Percentiles rank a stretch among this genome's conserved stretches.
Evolutionary conservation across 176 grass and related monocot species (phyloP).

Genomic region (Musa acuminata): DNA sequence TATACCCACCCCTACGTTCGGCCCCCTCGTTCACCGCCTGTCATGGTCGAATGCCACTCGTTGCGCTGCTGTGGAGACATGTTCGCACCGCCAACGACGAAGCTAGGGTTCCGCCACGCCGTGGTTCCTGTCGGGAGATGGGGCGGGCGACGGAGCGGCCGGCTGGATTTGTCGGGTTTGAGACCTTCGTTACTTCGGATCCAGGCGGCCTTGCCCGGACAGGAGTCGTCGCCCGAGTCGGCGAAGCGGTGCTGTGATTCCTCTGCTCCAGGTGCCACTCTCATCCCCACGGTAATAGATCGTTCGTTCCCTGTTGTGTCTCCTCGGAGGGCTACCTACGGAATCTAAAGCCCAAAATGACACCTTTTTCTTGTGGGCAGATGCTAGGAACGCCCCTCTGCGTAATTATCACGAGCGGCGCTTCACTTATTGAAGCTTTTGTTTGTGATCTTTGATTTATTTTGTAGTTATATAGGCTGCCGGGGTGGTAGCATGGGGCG

Average conservation of each 20-base stretch:
- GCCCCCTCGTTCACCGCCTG: neutral
- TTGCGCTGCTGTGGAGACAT: neutral
- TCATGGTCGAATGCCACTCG: neutral
- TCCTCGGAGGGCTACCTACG: too few species aligned
- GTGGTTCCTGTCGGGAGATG: neutral
- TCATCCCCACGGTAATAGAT: neutral
- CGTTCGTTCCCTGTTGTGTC: neutral
- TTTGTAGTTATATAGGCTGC: neutral
- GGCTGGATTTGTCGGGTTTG: neutral
- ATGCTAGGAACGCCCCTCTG: too few species aligned
- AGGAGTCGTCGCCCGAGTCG: neutral
- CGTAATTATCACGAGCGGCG: too few species aligned
- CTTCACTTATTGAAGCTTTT: neutral
- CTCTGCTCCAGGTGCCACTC: neutral
- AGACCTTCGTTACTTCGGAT: neutral
- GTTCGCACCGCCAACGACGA: neutral
- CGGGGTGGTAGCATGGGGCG: neutral
- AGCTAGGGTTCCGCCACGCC: neutral
- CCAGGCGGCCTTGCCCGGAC: neutral
- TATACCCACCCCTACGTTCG: too few species aligned
- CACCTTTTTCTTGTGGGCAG: too few species aligned
- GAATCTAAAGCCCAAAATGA: neutral
- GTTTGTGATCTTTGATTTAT: neutral
- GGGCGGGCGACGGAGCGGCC: neutral
- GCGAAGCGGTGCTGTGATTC: conserved; percentile 3